phyloP scores from a whole-genome alignment of 768 basidiomycete genomes.

The Trametes gibbosa region DNA sequence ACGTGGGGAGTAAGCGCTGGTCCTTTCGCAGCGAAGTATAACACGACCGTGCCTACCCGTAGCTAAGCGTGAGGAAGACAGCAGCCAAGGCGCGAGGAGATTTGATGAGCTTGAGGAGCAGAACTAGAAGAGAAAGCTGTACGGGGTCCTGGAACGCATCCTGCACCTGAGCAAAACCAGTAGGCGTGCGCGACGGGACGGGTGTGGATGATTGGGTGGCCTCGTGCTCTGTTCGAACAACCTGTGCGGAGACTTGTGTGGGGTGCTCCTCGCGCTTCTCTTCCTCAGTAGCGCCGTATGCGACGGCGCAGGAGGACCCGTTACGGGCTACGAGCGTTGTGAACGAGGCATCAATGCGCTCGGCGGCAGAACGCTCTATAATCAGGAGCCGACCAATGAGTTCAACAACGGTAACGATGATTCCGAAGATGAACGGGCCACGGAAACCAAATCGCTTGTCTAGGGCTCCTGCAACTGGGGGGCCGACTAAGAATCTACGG shows the following conservation, averaged over 20 bases:
- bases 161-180: background rate
- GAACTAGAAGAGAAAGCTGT: conserved; percentile 18
- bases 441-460: conserved; percentile 36
- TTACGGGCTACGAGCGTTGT: conserved; percentile 1
- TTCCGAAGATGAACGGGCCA: conserved; percentile 38
- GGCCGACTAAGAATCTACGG: conserved; percentile 34
- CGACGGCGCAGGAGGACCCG: background rate
- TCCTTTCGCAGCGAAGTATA: background rate
- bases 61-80: conserved; percentile 31
- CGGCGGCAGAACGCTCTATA: conserved; percentile 37
- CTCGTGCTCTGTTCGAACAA: background rate
- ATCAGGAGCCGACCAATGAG: conserved; percentile 36
- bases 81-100: conserved; percentile 29
- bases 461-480: conserved; percentile 39
- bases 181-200: background rate
- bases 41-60: conserved; percentile 29
- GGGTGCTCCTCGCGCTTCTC: conserved; percentile 7
- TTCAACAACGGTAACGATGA: conserved; percentile 33
- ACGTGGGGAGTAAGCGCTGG: background rate
- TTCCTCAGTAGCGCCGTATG: background rate
- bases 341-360: conserved; percentile 31
- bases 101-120: conserved; percentile 24
- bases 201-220: background rate
- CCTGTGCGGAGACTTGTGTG: background rate
- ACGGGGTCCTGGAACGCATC: background rate